A percentile compares a stretch with the other conserved stretches of the same genome.
Conservation (phyloP, 441 rosid genomes). For the Brassica balearica region DNA sequence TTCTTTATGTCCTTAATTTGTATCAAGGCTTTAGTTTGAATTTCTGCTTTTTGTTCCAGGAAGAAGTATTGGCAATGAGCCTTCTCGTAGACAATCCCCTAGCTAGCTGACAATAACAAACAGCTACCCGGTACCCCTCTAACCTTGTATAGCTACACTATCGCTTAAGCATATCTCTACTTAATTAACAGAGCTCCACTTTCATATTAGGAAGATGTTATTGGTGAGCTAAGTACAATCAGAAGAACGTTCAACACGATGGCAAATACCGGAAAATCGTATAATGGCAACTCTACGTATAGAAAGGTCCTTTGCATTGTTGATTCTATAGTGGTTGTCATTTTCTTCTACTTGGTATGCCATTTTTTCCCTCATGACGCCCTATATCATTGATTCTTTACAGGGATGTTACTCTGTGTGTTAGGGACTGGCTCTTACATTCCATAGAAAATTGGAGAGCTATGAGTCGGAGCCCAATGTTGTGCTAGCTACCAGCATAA, state of each 20-base stretch:
- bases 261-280: not conserved
- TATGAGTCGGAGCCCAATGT: not conserved
- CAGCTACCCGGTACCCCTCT: not conserved
- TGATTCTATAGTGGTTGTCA: not conserved
- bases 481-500: not conserved
- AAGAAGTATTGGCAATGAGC: not conserved
- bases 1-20: too few relatives aligned
- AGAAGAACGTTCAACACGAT: not conserved
- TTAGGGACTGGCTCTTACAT: not conserved
- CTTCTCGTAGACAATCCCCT: not conserved
- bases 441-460: not conserved
- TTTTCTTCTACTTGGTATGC: not conserved
- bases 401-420: not conserved
- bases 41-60: too few relatives aligned
- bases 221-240: not conserved
- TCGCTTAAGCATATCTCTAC: not conserved
- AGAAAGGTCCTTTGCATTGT: not conserved
- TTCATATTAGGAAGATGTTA: not conserved
- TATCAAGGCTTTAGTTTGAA: too few relatives aligned
- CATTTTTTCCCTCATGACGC: not conserved
- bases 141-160: not conserved
- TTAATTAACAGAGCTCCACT: not conserved
- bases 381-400: not conserved
- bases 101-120: not conserved
- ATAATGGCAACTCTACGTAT: not conserved